These are phyloP conservation scores for Fusarium nelsonii DNA, from an alignment of 2,329 filamentous ascomycete genomes.

Conservation along the genomic window DNA sequence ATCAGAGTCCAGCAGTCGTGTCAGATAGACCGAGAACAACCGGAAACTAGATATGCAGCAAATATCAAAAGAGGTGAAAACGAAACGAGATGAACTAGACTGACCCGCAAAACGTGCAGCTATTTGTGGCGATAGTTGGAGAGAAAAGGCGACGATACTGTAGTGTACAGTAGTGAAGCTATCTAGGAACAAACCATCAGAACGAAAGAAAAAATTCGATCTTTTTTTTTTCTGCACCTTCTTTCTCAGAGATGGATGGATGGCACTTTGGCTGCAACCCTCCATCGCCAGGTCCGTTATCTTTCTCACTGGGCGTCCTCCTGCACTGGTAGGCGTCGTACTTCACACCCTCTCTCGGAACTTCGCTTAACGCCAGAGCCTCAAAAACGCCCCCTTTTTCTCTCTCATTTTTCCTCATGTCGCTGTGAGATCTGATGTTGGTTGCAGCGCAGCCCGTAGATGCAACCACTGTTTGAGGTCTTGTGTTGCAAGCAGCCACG, in stretches of 20 bases:
- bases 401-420: neutral
- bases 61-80: slow-evolving; percentile 30
- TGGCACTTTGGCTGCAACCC: slow-evolving; percentile 26
- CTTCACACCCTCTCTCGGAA: slow-evolving; percentile 34
- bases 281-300: slow-evolving; percentile 32
- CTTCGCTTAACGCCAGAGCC: slow-evolving; percentile 33
- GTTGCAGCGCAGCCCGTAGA: slow-evolving; percentile 26
- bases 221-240: slow-evolving; percentile 5
- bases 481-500: slow-evolving; percentile 29
- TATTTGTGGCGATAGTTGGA: slow-evolving; percentile 17
- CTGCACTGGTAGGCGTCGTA: neutral
- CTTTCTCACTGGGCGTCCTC: slow-evolving; percentile 25
- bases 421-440: slow-evolving; percentile 36
- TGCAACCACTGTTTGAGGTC: slow-evolving; percentile 26
- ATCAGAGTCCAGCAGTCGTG: neutral
- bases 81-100: neutral
- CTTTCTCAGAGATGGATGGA: neutral
- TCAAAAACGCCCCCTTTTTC: slow-evolving; percentile 27
- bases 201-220: neutral
- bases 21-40: slow-evolving; percentile 12
- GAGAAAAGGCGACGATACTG: neutral
- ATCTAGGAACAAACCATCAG: slow-evolving; percentile 10
- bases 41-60: slow-evolving; percentile 28
- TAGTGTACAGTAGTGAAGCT: slow-evolving; percentile 6
- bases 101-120: slow-evolving; percentile 19